Base-by-base conservation (phyloP, 208 protist genomes). In the Crithidia fasciculata region DNA sequence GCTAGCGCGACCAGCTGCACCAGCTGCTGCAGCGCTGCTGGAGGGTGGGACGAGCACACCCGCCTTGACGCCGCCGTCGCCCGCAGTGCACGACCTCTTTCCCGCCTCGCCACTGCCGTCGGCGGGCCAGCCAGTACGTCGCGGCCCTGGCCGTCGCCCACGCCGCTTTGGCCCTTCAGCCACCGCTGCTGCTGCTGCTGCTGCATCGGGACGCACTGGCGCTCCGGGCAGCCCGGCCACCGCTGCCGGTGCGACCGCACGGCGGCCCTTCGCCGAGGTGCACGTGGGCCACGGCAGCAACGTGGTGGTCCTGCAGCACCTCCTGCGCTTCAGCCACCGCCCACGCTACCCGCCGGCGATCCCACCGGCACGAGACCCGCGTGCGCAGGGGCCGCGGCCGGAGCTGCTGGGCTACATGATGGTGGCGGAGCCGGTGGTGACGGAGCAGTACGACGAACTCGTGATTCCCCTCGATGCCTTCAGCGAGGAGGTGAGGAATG, bases 381-480 rank as follows among this genome's bases (percentile, higher is more conserved):
- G 65, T 61, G 80, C 63, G 55, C 78, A 77, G n/a, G 78, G 55
- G 13, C 13, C 50, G 15, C 57, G 63, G 18, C 71, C 68, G 16
- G 85, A 93, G 82, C 78, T 88, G 53, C 49, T 91, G 36, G 91
- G 91, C 56, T 96, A 96, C 77, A 82, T 79, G 18, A 74, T 94
- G 57, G 88, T 96, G 49, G 70, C 81, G 0, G 80, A 84, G 44
- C 91, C 91, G 2, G 88, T 93, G 39, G 85, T 96, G 36, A 94
- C 91, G 58, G 88, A 96, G 82, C 76, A 85, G 36, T 96, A 96
- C 65, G 91, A 96, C 53, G 91, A 96, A 56, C 70, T 96, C 53
- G 82, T 93, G 8, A 81, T 96, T 15, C 90, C 90, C 5, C 58
- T 87, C 15, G 49, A 57, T 1, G 8, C 39, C 3, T 67, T 67